phyloP scores from a whole-genome alignment of 1,139 yeast species.

The Pichia sp. region DNA sequence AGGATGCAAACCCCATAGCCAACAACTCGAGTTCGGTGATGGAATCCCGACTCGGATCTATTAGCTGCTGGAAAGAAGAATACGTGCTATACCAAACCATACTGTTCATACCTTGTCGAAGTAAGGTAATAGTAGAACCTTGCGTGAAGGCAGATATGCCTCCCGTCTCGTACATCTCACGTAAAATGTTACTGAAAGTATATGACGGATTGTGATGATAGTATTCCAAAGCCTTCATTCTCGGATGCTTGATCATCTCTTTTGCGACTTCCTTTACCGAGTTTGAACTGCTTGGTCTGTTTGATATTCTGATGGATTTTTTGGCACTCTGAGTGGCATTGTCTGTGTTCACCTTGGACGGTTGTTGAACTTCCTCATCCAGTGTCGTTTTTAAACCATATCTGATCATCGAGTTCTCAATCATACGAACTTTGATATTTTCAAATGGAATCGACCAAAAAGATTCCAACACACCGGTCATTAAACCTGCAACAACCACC shows the following conservation, averaged over 20 bases:
- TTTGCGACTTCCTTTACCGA: not conserved
- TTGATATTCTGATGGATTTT: constrained; percentile 9
- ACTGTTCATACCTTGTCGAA: constrained; percentile 75
- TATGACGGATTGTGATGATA: constrained; percentile 54
- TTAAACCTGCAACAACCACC: constrained; percentile 76
- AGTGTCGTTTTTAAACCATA: constrained; percentile 25
- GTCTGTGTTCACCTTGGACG: not conserved
- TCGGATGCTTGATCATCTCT: constrained; percentile 8
- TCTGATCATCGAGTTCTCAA: constrained; percentile 51
- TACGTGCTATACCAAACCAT: constrained; percentile 82
- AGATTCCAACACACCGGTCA: constrained; percentile 81
- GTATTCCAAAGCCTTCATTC: constrained; percentile 30
- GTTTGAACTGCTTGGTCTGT: constrained; percentile 7
- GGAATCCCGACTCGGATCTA: constrained; percentile 46
- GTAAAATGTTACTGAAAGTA: constrained; percentile 48
- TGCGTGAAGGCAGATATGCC: constrained; percentile 77
- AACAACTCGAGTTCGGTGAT: constrained; percentile 29
- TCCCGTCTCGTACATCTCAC: constrained; percentile 67
- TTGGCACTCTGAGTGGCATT: not conserved
- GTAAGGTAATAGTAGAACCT: constrained; percentile 75
- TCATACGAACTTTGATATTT: constrained; percentile 78
- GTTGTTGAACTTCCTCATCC: constrained; percentile 12
- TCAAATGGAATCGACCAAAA: constrained; percentile 88
- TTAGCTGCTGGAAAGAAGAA: constrained; percentile 66
- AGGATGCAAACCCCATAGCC: constrained; percentile 53